Conservation (phyloP, 768 basidiomycete species). For the Dioszegia hungarica region DNA sequence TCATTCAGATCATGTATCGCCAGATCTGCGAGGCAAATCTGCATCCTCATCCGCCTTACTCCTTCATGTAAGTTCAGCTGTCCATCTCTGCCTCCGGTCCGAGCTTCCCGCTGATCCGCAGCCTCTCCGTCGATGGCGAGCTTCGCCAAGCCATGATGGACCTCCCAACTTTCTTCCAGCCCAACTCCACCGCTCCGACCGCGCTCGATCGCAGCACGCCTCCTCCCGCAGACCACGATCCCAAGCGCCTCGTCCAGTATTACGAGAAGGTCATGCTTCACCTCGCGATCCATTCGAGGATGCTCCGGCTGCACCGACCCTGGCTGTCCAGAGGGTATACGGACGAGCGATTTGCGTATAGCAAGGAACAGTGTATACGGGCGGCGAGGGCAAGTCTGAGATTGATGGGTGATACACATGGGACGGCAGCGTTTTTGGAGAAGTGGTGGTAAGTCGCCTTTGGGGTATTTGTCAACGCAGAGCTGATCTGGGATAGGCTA, state of each 20-base stretch:
- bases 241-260: slow-evolving; percentile 41
- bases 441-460: slow-evolving; percentile 44
- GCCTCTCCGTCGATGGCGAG: slow-evolving; percentile 36
- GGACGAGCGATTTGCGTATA: slow-evolving; percentile 48
- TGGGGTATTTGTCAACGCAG: not conserved
- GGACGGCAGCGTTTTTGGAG: slow-evolving; percentile 46
- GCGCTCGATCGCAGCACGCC: not conserved
- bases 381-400: slow-evolving; percentile 48
- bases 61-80: slow-evolving; percentile 48
- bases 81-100: not conserved
- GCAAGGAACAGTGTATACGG: slow-evolving; percentile 48
- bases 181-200: slow-evolving; percentile 23
- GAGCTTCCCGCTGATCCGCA: not conserved
- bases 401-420: slow-evolving; percentile 44
- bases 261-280: slow-evolving; percentile 49
- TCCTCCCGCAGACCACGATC: slow-evolving; percentile 11
- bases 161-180: slow-evolving; percentile 46
- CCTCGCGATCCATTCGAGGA: slow-evolving; percentile 46
- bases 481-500: slow-evolving; percentile 18
- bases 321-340: slow-evolving; percentile 48
- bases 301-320: slow-evolving; percentile 48
- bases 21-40: slow-evolving; percentile 50
- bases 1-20: slow-evolving; percentile 46
- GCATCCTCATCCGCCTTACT: slow-evolving; percentile 44
- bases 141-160: slow-evolving; percentile 46